Percentiles rank a stretch among this genome's conserved stretches.
Evolutionary conservation across 352 stramenopile genomes (phyloP).

Genomic region (Thraustochytrium sp.): DNA sequence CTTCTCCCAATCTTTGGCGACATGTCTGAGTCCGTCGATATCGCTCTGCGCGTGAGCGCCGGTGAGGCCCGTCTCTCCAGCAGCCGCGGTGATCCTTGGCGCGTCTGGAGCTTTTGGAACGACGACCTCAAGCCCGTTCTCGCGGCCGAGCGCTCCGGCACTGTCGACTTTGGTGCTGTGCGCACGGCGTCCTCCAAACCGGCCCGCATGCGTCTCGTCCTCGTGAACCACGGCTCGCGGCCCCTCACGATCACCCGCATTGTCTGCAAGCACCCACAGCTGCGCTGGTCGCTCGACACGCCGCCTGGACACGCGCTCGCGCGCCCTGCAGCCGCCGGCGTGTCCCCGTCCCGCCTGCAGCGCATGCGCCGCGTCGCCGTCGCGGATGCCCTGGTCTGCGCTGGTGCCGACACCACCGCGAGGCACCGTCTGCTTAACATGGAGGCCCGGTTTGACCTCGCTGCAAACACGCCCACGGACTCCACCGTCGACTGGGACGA

Average conservation of each 20-base stretch:
- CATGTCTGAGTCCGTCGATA: background rate
- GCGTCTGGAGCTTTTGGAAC: background rate
- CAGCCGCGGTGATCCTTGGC: conserved; percentile 8
- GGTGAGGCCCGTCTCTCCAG: background rate
- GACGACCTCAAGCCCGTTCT: background rate
- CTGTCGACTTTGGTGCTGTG: background rate
- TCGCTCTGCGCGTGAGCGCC: background rate
- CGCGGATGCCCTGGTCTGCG: background rate
- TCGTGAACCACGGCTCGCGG: background rate
- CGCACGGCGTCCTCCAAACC: background rate
- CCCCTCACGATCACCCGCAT: background rate
- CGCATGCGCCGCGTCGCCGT: background rate
- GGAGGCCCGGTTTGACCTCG: background rate
- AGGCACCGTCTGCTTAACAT: background rate
- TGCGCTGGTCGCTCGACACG: background rate
- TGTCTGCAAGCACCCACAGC: background rate
- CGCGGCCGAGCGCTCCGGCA: background rate
- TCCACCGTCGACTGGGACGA: conserved; percentile 32
- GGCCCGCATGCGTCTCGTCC: background rate
- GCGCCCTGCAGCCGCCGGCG: background rate
- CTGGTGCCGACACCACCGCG: background rate
- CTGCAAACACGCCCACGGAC: background rate
- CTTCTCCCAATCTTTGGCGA: background rate
- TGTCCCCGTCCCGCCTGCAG: background rate
- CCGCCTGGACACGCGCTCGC: background rate